Evolutionary conservation across 148 eudicot genomes (phyloP).

Genomic region (Chenopodium quinoa): DNA sequence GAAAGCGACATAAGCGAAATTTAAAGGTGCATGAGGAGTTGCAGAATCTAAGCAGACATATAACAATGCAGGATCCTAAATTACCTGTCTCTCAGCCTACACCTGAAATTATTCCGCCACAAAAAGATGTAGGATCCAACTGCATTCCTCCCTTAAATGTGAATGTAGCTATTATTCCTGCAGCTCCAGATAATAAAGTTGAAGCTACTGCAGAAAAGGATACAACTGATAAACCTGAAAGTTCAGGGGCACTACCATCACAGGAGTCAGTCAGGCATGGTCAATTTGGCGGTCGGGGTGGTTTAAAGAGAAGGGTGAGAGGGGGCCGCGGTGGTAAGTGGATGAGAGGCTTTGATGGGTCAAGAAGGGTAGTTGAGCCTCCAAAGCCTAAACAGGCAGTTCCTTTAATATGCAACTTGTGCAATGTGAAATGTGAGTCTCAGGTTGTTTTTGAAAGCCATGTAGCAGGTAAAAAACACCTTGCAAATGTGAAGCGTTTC

Average conservation of each 20-base stretch:
- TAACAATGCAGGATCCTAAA: constrained; percentile 29
- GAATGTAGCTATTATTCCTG: constrained; percentile 15
- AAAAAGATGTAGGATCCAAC: constrained; percentile 16
- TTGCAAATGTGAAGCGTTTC: constrained; percentile 48
- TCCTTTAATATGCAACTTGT: constrained; percentile 59
- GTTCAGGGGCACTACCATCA: constrained; percentile 21
- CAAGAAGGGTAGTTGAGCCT: constrained; percentile 41
- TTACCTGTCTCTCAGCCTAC: constrained; percentile 20
- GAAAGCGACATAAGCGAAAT: constrained; percentile 61
- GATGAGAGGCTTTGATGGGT: constrained; percentile 40
- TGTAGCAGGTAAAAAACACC: constrained; percentile 70
- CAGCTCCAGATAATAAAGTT: constrained; percentile 19
- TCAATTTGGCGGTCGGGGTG: constrained; percentile 33
- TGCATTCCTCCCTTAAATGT: background rate
- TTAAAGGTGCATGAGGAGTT: constrained; percentile 49
- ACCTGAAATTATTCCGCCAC: constrained; percentile 13
- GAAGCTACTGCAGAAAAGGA: constrained; percentile 24
- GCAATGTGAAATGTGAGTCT: constrained; percentile 76
- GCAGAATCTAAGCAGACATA: constrained; percentile 40
- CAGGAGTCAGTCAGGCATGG: constrained; percentile 25
- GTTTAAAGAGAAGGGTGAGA: constrained; percentile 57
- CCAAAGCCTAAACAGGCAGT: constrained; percentile 43
- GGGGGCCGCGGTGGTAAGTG: constrained; percentile 51
- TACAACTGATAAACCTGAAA: constrained; percentile 22
- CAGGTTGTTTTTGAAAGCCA: constrained; percentile 60